Conservation (phyloP, 169 alveolate species). For the Eimeria nieschulzi region DNA sequence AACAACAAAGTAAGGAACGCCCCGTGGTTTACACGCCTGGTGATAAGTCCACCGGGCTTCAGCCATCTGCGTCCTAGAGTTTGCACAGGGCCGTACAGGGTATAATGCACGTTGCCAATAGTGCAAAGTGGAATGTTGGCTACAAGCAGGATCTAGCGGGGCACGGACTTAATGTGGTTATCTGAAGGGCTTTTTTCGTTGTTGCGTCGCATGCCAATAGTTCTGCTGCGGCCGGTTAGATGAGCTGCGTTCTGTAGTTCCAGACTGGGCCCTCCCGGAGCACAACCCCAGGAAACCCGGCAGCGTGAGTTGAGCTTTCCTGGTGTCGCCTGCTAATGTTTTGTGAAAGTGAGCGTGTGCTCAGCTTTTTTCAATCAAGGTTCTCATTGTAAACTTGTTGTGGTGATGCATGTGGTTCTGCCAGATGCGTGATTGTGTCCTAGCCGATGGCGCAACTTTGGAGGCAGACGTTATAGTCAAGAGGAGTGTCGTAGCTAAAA, state of each 20-base stretch:
- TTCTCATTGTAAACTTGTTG: not conserved
- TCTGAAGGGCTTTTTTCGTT: too few relatives aligned
- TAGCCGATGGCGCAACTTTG: slow-evolving; percentile 67
- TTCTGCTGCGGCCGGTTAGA: slow-evolving; percentile 71
- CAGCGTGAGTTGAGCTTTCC: slow-evolving; percentile 53
- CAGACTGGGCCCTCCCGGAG: slow-evolving; percentile 72
- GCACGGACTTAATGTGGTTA: too few relatives aligned
- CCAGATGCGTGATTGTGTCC: slow-evolving; percentile 74
- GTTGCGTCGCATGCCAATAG: slow-evolving; percentile 1
- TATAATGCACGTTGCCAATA: too few relatives aligned
- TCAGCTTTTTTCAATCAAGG: not conserved
- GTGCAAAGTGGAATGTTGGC: too few relatives aligned
- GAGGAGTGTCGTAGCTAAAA: slow-evolving; percentile 67
- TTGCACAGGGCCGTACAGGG: too few relatives aligned
- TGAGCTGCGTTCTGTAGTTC: slow-evolving; percentile 57
- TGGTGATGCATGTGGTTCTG: not conserved
- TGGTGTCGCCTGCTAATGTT: not conserved
- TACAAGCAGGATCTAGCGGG: too few relatives aligned
- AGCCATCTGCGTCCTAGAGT: too few relatives aligned
- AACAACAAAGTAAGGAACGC: slow-evolving; percentile 51
- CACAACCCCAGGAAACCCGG: slow-evolving; percentile 62
- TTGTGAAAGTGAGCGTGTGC: not conserved
- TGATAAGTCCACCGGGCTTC: too few relatives aligned
- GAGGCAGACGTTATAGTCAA: slow-evolving; percentile 65
- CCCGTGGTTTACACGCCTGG: too few relatives aligned